phyloP scores from a whole-genome alignment of 768 basidiomycete genomes.

The Suillus alpinus region DNA sequence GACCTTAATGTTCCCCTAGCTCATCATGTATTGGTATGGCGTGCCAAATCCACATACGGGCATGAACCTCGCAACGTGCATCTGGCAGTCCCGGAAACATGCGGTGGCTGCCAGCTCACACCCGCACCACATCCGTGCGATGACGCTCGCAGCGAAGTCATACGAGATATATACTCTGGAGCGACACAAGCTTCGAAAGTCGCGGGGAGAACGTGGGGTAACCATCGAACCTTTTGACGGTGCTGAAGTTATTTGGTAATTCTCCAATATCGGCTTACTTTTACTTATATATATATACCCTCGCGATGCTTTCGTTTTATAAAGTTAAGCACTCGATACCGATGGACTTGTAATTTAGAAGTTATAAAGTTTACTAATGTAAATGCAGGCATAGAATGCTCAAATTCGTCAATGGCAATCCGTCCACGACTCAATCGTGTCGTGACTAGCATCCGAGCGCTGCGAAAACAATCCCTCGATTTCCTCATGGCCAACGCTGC shows the following conservation, averaged over 20 bases:
- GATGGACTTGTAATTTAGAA: neutral
- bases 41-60: constrained; percentile 72
- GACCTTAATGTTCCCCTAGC: constrained; percentile 33
- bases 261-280: constrained; percentile 2
- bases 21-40: constrained; percentile 95
- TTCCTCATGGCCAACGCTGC: constrained; percentile 4
- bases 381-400: neutral
- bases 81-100: constrained; percentile 88
- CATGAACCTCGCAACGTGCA: constrained; percentile 91
- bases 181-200: constrained; percentile 71
- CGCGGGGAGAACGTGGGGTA: constrained; percentile 53
- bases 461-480: constrained; percentile 9
- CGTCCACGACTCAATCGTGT: constrained; percentile 41
- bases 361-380: constrained; percentile 14
- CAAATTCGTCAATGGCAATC: constrained; percentile 6
- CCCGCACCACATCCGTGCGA: constrained; percentile 80
- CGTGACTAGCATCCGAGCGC: constrained; percentile 17
- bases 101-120: constrained; percentile 78
- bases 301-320: neutral
- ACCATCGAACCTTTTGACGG: constrained; percentile 57
- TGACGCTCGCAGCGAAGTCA: constrained; percentile 70
- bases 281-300: constrained; percentile 5
- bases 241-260: constrained; percentile 71
- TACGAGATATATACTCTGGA: constrained; percentile 82
- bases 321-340: neutral